A percentile compares a stretch with the other conserved stretches of the same genome.
phyloP scores from a whole-genome alignment of 148 eudicot genomes.

The Mesembryanthemum crystallinum region DNA sequence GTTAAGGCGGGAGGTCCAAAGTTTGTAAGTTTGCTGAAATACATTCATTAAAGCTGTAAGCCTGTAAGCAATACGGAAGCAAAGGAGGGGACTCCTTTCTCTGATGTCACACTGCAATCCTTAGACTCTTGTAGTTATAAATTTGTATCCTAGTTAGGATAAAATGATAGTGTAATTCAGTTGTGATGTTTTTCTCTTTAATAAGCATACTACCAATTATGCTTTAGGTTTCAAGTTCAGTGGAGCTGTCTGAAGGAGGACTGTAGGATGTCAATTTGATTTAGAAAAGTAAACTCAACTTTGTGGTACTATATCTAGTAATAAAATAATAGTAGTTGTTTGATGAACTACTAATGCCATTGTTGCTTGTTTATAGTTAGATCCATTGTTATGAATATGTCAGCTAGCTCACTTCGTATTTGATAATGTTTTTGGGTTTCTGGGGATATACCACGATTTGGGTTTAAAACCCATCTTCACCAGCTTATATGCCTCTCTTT shows the following conservation, averaged over 20 bases:
- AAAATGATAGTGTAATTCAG: no score
- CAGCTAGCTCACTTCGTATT: no score
- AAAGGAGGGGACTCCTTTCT: not conserved
- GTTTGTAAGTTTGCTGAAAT: not conserved
- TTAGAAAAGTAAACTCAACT: no score
- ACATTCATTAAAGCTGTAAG: not conserved
- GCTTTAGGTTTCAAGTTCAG: not conserved
- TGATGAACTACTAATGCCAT: not conserved
- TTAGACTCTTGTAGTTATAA: not conserved
- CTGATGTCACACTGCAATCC: not conserved
- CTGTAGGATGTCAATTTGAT: not conserved
- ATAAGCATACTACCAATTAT: no score
- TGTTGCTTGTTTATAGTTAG: not conserved
- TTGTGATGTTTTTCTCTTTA: no score
- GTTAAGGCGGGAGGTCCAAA: not conserved
- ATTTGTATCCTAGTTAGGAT: no score
- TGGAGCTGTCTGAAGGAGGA: not conserved
- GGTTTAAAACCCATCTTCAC: not conserved
- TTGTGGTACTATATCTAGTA: not conserved
- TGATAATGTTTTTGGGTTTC: not conserved
- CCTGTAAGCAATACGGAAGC: not conserved
- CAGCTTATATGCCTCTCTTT: not conserved
- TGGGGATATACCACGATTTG: not conserved
- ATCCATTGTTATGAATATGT: not conserved
- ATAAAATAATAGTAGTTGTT: not conserved